A percentile compares a stretch with the other conserved stretches of the same genome.
Evolutionary conservation across 225 moss, liverwort and hornwort genomes (phyloP).

Genomic region (Rhytidiadelphus loreus): DNA sequence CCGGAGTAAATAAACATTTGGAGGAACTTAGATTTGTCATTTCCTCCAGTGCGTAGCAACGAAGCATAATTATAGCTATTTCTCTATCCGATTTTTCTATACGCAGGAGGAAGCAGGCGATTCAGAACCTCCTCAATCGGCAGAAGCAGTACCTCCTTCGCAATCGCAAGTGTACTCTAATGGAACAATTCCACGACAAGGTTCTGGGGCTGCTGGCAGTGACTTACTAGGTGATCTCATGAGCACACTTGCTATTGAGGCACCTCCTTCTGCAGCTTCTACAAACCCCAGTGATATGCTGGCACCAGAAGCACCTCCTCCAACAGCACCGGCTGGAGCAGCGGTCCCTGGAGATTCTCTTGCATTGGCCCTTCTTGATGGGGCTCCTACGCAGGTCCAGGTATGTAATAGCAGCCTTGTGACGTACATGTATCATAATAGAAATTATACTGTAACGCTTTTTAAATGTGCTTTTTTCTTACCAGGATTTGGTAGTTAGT

Average conservation of each 20-base stretch:
- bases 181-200: constrained; percentile 42
- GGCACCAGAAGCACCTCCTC: constrained; percentile 45
- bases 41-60: not conserved
- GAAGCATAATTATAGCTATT: not conserved
- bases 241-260: constrained; percentile 60
- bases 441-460: not conserved
- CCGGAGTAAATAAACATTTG: not conserved
- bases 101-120: constrained; percentile 49
- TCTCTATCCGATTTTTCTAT: not conserved
- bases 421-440: not conserved
- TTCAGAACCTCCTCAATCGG: constrained; percentile 13
- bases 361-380: constrained; percentile 61
- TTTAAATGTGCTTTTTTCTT: not conserved
- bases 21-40: not conserved
- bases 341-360: constrained; percentile 46
- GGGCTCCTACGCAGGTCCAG: constrained; percentile 53
- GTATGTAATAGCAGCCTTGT: constrained; percentile 8
- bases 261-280: constrained; percentile 36
- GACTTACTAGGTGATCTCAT: constrained; percentile 78
- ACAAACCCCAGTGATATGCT: constrained; percentile 19
- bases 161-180: constrained; percentile 55
- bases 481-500: not conserved
- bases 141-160: not conserved
- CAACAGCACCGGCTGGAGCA: constrained; percentile 11
- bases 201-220: constrained; percentile 19